Evolutionary conservation across 257 asterid species (phyloP).

Genomic region (Forsythia viridissima): DNA sequence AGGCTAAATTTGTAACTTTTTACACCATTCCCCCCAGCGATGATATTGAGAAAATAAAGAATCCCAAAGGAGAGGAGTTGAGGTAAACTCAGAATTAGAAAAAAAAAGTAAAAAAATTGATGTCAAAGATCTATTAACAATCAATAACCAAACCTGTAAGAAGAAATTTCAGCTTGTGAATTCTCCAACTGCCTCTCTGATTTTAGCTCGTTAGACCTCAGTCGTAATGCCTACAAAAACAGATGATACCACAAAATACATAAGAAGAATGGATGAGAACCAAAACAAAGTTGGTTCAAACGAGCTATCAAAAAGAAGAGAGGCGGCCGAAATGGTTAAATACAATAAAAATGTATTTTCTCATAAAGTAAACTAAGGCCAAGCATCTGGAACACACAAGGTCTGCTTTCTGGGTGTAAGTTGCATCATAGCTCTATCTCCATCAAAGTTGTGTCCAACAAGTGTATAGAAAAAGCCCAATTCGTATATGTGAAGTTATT

Average conservation of each 20-base stretch:
- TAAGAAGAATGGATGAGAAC: constrained; percentile 9
- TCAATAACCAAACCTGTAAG: constrained; percentile 53
- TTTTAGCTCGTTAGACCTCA: constrained; percentile 96
- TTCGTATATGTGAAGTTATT: background rate
- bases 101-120: background rate
- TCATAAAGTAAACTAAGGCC: background rate
- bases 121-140: background rate
- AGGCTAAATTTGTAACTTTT: background rate
- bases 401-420: background rate
- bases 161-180: constrained; percentile 67
- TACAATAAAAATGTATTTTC: background rate
- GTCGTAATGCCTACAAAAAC: constrained; percentile 69
- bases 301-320: constrained; percentile 15
- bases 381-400: background rate
- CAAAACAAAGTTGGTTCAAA: constrained; percentile 1
- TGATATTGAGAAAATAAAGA: background rate
- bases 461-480: background rate
- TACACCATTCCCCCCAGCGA: background rate
- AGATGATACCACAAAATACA: constrained; percentile 1
- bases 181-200: constrained; percentile 85
- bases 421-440: background rate
- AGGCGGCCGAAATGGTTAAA: background rate
- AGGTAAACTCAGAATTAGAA: constrained; percentile 17
- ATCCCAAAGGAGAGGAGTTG: background rate
- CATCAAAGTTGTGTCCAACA: background rate